Percentiles rank a stretch among this genome's conserved stretches.
Conservation (phyloP, 352 stramenopile species). For the Globisporangium viniferum region DNA sequence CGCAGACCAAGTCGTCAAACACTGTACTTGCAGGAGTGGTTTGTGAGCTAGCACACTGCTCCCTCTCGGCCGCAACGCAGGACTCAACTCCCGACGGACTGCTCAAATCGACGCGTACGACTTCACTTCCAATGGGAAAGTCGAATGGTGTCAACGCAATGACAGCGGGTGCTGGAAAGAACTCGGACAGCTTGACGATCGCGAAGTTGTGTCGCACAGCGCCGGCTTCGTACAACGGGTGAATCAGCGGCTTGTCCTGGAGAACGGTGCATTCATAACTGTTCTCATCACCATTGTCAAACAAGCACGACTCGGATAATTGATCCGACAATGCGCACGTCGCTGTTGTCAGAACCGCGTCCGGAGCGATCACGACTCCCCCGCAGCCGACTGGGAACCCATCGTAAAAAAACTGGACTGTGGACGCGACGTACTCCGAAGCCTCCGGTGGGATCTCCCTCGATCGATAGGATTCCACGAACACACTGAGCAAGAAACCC, state of each 20-base stretch:
- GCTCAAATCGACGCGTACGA: neutral
- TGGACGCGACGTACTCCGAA: neutral
- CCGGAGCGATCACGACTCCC: constrained; percentile 1
- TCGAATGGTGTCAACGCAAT: neutral
- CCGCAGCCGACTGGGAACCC: neutral
- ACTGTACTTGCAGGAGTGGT: too few species aligned
- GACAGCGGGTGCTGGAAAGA: neutral
- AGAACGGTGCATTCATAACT: too few species aligned
- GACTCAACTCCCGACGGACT: neutral
- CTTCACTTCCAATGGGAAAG: neutral
- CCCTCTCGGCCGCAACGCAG: neutral
- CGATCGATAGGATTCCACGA: neutral
- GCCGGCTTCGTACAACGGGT: constrained; percentile 1
- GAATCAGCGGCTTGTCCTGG: neutral
- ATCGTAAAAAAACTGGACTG: neutral
- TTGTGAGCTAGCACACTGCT: neutral
- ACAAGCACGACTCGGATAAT: neutral
- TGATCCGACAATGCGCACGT: neutral
- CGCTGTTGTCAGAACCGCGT: constrained; percentile 6
- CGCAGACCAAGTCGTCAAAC: neutral
- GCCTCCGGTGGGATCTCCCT: neutral
- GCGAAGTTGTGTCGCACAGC: neutral
- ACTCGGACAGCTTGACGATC: neutral
- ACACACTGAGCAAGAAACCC: neutral
- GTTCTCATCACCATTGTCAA: too few species aligned